Evolutionary conservation across 768 basidiomycete genomes (phyloP).

Genomic region (Tricholoma furcatifolium): DNA sequence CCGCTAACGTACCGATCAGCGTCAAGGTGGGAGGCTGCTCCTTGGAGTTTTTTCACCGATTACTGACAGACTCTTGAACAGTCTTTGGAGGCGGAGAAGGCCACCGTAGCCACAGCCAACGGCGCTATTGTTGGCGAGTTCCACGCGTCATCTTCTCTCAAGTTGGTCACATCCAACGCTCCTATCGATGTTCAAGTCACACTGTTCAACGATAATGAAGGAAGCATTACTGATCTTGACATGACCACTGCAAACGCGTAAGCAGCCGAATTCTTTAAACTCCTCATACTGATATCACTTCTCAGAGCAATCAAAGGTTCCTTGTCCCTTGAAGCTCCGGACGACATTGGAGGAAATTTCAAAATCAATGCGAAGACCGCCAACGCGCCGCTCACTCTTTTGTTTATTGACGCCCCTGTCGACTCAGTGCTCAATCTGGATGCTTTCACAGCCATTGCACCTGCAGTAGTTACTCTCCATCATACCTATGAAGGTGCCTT

Average conservation of each 20-base stretch:
- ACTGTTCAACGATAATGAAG: constrained; percentile 30
- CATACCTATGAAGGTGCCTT: constrained; percentile 20
- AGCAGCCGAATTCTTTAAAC: constrained; percentile 4
- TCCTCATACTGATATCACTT: background rate
- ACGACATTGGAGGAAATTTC: constrained; percentile 16
- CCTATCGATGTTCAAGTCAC: constrained; percentile 37
- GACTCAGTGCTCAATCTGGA: constrained; percentile 16
- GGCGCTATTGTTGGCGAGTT: constrained; percentile 47
- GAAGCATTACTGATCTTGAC: constrained; percentile 23
- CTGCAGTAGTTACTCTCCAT: constrained; percentile 14
- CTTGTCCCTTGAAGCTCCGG: constrained; percentile 10
- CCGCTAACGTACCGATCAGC: constrained; percentile 32
- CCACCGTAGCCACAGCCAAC: constrained; percentile 35
- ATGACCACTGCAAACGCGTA: constrained; percentile 41
- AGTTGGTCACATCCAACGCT: constrained; percentile 40
- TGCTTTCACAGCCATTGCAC: constrained; percentile 14
- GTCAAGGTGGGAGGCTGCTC: constrained; percentile 31
- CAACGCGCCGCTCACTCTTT: constrained; percentile 8
- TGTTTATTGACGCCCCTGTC: constrained; percentile 15
- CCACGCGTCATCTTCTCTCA: constrained; percentile 29
- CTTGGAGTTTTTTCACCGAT: background rate
- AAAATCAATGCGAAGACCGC: constrained; percentile 13
- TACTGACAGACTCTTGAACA: constrained; percentile 14
- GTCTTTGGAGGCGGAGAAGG: constrained; percentile 30
- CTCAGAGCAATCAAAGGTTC: constrained; percentile 6